Evolutionary conservation across 2,329 filamentous ascomycete genomes (phyloP).

Genomic region (Podosphaera fusca): DNA sequence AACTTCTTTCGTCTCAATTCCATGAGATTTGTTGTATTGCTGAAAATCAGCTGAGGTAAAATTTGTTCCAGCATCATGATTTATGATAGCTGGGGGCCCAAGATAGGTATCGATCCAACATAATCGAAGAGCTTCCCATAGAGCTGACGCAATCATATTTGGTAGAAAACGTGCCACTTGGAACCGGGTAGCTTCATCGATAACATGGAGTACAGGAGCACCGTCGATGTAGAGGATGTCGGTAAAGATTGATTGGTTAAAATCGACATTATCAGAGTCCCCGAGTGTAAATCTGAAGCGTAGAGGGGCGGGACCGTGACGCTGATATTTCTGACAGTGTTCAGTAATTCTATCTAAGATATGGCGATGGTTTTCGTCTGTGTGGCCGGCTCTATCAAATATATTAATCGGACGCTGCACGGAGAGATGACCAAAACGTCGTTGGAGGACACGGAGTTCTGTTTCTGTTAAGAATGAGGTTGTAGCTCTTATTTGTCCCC

Average conservation of each 20-base stretch:
- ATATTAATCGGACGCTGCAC: not conserved
- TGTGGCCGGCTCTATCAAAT: not conserved
- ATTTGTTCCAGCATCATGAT: not conserved
- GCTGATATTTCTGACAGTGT: not conserved
- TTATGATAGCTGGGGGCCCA: not conserved
- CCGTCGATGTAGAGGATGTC: conserved; percentile 1
- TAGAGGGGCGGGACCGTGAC: not conserved
- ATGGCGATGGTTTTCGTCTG: not conserved
- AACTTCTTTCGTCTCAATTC: not conserved
- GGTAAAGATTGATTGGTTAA: conserved; percentile 2
- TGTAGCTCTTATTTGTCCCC: not conserved
- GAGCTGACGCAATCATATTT: not conserved
- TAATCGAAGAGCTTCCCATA: too few relatives aligned
- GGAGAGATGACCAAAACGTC: conserved; percentile 1
- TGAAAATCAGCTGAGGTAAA: not conserved
- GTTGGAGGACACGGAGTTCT: not conserved
- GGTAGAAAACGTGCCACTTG: not conserved
- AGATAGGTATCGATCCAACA: not conserved
- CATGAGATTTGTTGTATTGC: not conserved
- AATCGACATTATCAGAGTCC: not conserved
- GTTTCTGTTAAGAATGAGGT: not conserved
- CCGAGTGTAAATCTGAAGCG: conserved; percentile 1
- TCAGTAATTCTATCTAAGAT: not conserved
- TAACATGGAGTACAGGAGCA: not conserved
- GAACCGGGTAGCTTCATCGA: conserved; percentile 1